A percentile compares a stretch with the other conserved stretches of the same genome.
phyloP scores from a whole-genome alignment of 768 basidiomycete genomes.

The Lentinus brumalis region DNA sequence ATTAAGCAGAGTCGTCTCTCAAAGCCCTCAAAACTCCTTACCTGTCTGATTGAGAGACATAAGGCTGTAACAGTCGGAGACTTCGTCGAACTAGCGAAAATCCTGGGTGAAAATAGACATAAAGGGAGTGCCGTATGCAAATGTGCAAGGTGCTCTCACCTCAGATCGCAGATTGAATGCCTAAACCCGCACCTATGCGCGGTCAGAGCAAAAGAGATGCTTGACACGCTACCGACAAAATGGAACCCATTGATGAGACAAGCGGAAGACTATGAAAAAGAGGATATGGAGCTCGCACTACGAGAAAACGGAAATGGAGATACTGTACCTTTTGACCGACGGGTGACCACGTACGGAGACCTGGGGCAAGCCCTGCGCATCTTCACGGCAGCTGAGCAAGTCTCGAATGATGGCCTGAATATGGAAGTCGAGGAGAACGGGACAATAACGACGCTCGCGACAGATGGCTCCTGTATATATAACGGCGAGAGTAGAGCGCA shows the following conservation, averaged over 20 bases:
- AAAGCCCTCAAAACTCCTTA: not conserved
- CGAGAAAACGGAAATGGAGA: not conserved
- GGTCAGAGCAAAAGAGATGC: not conserved
- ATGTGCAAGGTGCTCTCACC: not conserved
- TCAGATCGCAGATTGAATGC: not conserved
- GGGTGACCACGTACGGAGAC: not conserved
- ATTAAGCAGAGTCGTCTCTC: not conserved
- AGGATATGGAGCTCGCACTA: not conserved
- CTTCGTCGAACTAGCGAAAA: not conserved
- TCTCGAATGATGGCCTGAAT: not conserved
- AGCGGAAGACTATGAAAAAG: constrained; percentile 4
- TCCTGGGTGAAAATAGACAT: not conserved
- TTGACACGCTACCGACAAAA: not conserved
- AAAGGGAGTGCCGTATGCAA: not conserved
- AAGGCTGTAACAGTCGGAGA: not conserved
- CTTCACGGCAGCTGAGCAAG: not conserved
- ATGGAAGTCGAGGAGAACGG: not conserved
- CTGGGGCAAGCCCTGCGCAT: not conserved
- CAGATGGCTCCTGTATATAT: constrained; percentile 1
- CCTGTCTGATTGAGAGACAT: not conserved
- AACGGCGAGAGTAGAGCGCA: not conserved
- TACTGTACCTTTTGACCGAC: not conserved
- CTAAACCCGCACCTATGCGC: not conserved
- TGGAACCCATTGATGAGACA: constrained; percentile 2
- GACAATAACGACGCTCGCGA: not conserved